phyloP scores from a whole-genome alignment of 805 yeast genomes.

The Yamadazyma olivae region DNA sequence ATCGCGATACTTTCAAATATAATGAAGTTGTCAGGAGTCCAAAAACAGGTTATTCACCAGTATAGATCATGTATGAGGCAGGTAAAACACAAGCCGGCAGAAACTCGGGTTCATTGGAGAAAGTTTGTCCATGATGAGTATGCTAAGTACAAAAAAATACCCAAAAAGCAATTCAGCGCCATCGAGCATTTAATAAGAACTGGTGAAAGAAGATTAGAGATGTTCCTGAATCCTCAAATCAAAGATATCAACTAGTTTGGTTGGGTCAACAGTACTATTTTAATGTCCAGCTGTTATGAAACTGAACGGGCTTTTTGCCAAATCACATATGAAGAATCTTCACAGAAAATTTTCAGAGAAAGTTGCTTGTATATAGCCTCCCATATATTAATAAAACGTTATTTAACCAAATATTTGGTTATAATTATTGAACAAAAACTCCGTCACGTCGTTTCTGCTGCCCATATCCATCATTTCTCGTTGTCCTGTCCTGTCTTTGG shows the following conservation, averaged over 20 bases:
- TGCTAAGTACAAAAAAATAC: slow-evolving; percentile 49
- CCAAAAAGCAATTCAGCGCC: slow-evolving; percentile 78
- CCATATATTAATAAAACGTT: slow-evolving; percentile 1
- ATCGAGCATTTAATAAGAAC: slow-evolving; percentile 79
- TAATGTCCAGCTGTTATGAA: background rate
- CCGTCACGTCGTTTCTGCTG: slow-evolving; percentile 72
- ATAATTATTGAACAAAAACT: slow-evolving; percentile 57
- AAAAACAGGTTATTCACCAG: slow-evolving; percentile 45
- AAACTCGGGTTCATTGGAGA: slow-evolving; percentile 42
- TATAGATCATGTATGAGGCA: slow-evolving; percentile 49
- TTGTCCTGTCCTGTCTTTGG: slow-evolving; percentile 74
- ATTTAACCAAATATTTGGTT: slow-evolving; percentile 8
- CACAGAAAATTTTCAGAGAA: too few relatives aligned
- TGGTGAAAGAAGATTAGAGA: slow-evolving; percentile 70
- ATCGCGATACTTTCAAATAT: too few relatives aligned
- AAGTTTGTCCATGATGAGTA: slow-evolving; percentile 61
- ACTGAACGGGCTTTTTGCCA: too few relatives aligned
- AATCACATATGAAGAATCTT: too few relatives aligned
- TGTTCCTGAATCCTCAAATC: slow-evolving; percentile 67
- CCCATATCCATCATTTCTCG: slow-evolving; percentile 85
- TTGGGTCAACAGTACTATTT: too few relatives aligned
- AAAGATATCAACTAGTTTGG: slow-evolving; percentile 51
- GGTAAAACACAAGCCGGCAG: slow-evolving; percentile 44
- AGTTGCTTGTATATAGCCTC: background rate
- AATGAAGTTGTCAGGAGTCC: slow-evolving; percentile 38